Conservation (phyloP, 176 grass and related monocot genomes). For the Puya raimondii region DNA sequence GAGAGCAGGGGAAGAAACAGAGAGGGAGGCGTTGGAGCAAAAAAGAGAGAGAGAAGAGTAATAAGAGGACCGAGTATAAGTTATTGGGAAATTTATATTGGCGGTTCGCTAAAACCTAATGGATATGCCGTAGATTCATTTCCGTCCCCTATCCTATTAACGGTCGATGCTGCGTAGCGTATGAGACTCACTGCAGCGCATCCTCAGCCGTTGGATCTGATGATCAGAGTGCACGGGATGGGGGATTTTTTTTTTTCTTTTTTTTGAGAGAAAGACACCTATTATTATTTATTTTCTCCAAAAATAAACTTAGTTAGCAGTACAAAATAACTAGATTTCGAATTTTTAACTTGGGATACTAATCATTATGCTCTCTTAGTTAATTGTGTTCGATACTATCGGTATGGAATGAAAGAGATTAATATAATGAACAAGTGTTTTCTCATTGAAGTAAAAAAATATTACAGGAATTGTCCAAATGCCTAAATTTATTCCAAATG, state of each 20-base stretch:
- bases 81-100: conserved; percentile 13
- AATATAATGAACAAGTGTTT: too few relatives aligned
- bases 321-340: too few relatives aligned
- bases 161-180: background rate
- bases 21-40: conserved; percentile 9
- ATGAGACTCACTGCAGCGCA: background rate
- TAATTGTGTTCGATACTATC: too few relatives aligned
- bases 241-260: background rate
- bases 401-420: too few relatives aligned
- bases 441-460: too few relatives aligned
- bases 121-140: background rate
- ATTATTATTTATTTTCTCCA: too few relatives aligned
- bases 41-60: conserved; percentile 1
- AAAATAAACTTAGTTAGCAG: too few relatives aligned
- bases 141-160: background rate
- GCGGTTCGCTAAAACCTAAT: conserved; percentile 18
- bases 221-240: background rate
- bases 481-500: too few relatives aligned
- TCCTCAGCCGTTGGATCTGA: conserved; percentile 3
- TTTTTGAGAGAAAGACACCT: too few relatives aligned
- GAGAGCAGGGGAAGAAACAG: conserved; percentile 14
- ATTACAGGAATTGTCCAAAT: too few relatives aligned
- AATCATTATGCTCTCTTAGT: too few relatives aligned
- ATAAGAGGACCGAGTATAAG: background rate
- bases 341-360: too few relatives aligned